phyloP scores from a whole-genome alignment of 2,329 filamentous ascomycete species.

The Aspergillus uvarum region DNA sequence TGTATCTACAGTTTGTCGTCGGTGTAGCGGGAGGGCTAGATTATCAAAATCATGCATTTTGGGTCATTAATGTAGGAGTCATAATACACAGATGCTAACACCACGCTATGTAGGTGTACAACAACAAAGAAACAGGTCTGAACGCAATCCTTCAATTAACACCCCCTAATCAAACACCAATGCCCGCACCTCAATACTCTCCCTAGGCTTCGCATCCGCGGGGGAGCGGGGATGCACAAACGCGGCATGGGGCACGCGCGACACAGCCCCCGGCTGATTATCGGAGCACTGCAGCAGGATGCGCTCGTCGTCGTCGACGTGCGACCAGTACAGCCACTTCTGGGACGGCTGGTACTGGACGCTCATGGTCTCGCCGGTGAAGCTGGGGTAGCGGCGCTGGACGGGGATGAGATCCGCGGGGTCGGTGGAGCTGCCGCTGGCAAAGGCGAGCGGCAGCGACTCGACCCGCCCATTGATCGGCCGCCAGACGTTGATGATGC shows the following conservation, averaged over 20 bases:
- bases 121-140: too few relatives aligned
- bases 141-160: background rate
- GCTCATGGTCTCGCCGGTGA: slow-evolving; percentile 71
- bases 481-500: slow-evolving; percentile 87
- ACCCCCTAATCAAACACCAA: slow-evolving; percentile 68
- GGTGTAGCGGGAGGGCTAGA: too few relatives aligned
- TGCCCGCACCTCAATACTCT: slow-evolving; percentile 87
- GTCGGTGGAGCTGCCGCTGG: slow-evolving; percentile 43
- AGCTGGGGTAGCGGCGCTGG: slow-evolving; percentile 70
- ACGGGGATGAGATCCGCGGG: slow-evolving; percentile 64
- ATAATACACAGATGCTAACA: too few relatives aligned
- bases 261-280: slow-evolving; percentile 45
- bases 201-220: slow-evolving; percentile 66
- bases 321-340: slow-evolving; percentile 77
- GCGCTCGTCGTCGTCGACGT: slow-evolving; percentile 72
- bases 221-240: slow-evolving; percentile 75
- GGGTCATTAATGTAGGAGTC: too few relatives aligned
- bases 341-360: slow-evolving; percentile 63
- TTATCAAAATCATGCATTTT: too few relatives aligned
- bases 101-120: too few relatives aligned
- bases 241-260: slow-evolving; percentile 66
- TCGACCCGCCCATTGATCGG: slow-evolving; percentile 61
- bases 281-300: slow-evolving; percentile 78
- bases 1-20: too few relatives aligned
- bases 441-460: slow-evolving; percentile 57